Conservation (phyloP, 2,329 filamentous ascomycete genomes). For the Aspergillus sp. region DNA sequence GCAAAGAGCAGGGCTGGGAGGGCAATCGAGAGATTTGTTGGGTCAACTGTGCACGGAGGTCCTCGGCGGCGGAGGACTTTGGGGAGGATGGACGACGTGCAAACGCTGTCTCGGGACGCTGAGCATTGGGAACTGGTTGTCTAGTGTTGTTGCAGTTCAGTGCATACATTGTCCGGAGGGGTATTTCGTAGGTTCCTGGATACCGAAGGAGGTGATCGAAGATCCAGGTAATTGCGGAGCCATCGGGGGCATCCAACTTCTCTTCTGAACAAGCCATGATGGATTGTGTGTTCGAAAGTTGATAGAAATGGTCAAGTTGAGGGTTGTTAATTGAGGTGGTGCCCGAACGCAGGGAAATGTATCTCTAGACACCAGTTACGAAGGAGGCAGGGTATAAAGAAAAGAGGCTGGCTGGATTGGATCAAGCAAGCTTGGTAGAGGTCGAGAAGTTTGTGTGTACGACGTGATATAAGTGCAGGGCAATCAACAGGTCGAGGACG, state of each 20-base stretch:
- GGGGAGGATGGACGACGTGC: conserved; percentile 32
- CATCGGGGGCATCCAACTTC: conserved; percentile 31
- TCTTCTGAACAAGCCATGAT: conserved; percentile 20
- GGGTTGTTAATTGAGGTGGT: not conserved
- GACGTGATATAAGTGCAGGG: conserved; percentile 23
- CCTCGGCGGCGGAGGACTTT: conserved; percentile 37
- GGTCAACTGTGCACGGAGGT: conserved; percentile 44
- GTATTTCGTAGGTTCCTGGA: conserved; percentile 64
- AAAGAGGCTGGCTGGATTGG: conserved; percentile 7
- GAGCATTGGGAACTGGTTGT: conserved; percentile 29
- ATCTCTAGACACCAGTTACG: conserved; percentile 1
- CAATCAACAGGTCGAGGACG: conserved; percentile 16
- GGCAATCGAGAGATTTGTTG: conserved; percentile 58
- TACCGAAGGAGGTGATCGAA: conserved; percentile 62
- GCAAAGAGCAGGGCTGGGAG: conserved; percentile 61
- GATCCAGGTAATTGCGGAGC: conserved; percentile 52
- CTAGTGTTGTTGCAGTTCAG: conserved; percentile 60
- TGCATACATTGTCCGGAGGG: conserved; percentile 66
- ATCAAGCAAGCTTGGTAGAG: conserved; percentile 8
- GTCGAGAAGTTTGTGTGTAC: conserved; percentile 15
- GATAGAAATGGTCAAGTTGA: not conserved
- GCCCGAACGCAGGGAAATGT: not conserved
- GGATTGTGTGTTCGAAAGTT: not conserved
- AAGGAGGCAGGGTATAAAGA: conserved; percentile 2
- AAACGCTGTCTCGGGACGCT: conserved; percentile 35